Conservation (phyloP, 1,284 basidiomycete genomes). For the Papiliotrema laurentii region DNA sequence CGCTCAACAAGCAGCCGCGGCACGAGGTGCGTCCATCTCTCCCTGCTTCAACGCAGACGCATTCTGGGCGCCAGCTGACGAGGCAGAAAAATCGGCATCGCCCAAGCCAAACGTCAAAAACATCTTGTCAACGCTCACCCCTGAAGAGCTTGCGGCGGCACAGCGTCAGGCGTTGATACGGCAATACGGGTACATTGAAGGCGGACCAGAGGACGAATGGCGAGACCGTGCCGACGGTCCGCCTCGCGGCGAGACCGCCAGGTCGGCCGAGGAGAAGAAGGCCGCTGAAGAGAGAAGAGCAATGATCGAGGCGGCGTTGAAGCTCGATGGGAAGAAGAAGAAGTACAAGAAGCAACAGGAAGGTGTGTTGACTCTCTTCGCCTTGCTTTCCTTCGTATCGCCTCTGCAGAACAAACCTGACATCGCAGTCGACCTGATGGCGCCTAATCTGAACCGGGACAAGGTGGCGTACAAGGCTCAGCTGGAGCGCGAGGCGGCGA, state of each 20-base stretch:
- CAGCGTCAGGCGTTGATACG: constrained; percentile 35
- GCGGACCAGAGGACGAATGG: constrained; percentile 10
- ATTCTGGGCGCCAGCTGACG: neutral
- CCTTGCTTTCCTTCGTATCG: too few species aligned
- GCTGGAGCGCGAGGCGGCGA: constrained; percentile 39
- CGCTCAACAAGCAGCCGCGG: constrained; percentile 9
- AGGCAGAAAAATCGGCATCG: neutral
- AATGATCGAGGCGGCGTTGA: constrained; percentile 39
- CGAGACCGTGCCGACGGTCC: constrained; percentile 15
- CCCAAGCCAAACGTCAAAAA: constrained; percentile 14
- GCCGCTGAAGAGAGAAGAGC: constrained; percentile 37
- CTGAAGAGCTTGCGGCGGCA: constrained; percentile 40
- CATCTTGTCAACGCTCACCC: constrained; percentile 34
- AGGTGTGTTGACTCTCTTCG: constrained; percentile 27
- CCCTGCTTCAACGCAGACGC: neutral
- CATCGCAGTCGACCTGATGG: constrained; percentile 37
- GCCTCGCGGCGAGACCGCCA: constrained; percentile 18
- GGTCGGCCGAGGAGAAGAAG: constrained; percentile 32
- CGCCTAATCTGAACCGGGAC: constrained; percentile 45
- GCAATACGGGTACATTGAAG: constrained; percentile 44
- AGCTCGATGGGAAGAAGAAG: constrained; percentile 42
- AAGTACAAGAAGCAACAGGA: constrained; percentile 41
- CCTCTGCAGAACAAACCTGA: neutral
- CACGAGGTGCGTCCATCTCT: constrained; percentile 4
- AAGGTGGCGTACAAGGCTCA: constrained; percentile 37